Conservation (phyloP, 2,329 filamentous ascomycete genomes). For the Phaeosphaeria sp. region DNA sequence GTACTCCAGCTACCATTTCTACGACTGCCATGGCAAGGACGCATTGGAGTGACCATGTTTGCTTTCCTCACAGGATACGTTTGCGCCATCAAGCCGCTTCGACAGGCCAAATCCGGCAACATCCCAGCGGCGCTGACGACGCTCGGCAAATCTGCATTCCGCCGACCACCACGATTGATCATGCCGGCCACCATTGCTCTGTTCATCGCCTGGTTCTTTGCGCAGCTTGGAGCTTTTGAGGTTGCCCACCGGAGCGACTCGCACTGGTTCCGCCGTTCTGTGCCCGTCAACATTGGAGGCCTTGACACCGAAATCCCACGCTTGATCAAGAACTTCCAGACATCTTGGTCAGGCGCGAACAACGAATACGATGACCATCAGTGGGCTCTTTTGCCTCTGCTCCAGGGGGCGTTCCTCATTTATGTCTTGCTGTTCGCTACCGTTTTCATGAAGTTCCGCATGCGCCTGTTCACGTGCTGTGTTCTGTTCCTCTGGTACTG, state of each 20-base stretch:
- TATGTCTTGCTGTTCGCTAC: slow-evolving; percentile 58
- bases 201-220: slow-evolving; percentile 58
- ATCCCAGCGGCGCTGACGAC: slow-evolving; percentile 53
- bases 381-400: slow-evolving; percentile 60
- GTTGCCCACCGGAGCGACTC: slow-evolving; percentile 57
- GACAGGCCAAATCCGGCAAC: slow-evolving; percentile 57
- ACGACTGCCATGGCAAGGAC: slow-evolving; percentile 63
- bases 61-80: slow-evolving; percentile 64
- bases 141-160: slow-evolving; percentile 62
- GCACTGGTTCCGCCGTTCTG: slow-evolving; percentile 60
- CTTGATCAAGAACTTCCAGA: slow-evolving; percentile 55
- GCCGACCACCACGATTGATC: slow-evolving; percentile 60
- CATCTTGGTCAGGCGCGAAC: slow-evolving; percentile 59
- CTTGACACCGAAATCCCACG: slow-evolving; percentile 55
- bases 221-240: slow-evolving; percentile 58
- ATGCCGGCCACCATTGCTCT: slow-evolving; percentile 61
- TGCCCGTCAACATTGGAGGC: slow-evolving; percentile 52
- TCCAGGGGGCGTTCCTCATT: slow-evolving; percentile 59
- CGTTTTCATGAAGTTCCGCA: slow-evolving; percentile 57
- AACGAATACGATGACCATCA: slow-evolving; percentile 63
- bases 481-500: slow-evolving; percentile 59
- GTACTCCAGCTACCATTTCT: slow-evolving; percentile 60
- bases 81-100: slow-evolving; percentile 62
- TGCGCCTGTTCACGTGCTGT: slow-evolving; percentile 54
- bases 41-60: slow-evolving; percentile 63